Conservation (phyloP, 2,329 filamentous ascomycete species). For the Fusarium aywerte region DNA sequence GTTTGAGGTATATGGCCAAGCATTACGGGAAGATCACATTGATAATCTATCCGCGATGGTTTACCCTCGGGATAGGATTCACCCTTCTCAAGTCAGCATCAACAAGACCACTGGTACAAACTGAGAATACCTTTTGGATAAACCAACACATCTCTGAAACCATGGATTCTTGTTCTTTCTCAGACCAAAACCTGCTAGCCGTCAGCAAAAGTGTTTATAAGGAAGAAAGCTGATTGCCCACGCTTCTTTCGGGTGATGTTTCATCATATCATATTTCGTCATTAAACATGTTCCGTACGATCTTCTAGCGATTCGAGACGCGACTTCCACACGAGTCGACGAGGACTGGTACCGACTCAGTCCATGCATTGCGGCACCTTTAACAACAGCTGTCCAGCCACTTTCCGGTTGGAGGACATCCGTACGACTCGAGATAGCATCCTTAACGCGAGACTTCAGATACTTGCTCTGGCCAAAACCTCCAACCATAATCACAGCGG, state of each 20-base stretch:
- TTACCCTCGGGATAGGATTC: slow-evolving; percentile 53
- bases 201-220: slow-evolving; percentile 23
- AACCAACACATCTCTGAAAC: slow-evolving; percentile 55
- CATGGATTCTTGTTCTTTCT: slow-evolving; percentile 52
- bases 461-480: slow-evolving; percentile 61
- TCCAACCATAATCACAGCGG: slow-evolving; percentile 60
- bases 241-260: slow-evolving; percentile 53
- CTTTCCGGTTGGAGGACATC: slow-evolving; percentile 60
- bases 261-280: slow-evolving; percentile 51
- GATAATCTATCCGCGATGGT: slow-evolving; percentile 52
- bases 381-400: slow-evolving; percentile 62
- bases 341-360: slow-evolving; percentile 48
- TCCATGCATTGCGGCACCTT: slow-evolving; percentile 60
- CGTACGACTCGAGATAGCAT: slow-evolving; percentile 50
- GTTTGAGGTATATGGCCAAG: slow-evolving; percentile 51
- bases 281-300: slow-evolving; percentile 54
- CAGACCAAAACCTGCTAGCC: slow-evolving; percentile 51
- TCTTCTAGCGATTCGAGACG: slow-evolving; percentile 52
- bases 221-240: slow-evolving; percentile 33
- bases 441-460: slow-evolving; percentile 55
- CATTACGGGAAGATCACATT: slow-evolving; percentile 53
- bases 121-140: slow-evolving; percentile 50
- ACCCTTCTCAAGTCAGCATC: slow-evolving; percentile 44
- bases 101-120: neutral
- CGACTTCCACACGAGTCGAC: slow-evolving; percentile 47